These are phyloP conservation scores for Quercus parvula DNA, from an alignment of 306 rosid genomes.

Conservation along the genomic window DNA sequence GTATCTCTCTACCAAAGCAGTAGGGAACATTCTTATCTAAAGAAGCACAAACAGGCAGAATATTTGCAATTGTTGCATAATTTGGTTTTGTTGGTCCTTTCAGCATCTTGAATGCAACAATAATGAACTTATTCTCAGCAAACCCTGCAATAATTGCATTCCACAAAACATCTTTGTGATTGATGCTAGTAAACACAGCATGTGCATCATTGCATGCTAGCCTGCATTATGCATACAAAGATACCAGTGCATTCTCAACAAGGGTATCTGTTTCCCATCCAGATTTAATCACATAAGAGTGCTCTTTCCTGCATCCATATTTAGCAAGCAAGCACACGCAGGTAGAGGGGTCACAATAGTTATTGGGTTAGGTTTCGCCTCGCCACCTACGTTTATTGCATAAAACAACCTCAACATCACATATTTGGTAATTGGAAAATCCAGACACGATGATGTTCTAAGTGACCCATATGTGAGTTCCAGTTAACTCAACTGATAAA, in stretches of 20 bases:
- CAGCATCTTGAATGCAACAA: constrained; percentile 59
- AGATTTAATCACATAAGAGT: constrained; percentile 60
- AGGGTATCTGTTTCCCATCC: constrained; percentile 62
- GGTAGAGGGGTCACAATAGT: constrained; percentile 68
- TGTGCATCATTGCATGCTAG: constrained; percentile 50
- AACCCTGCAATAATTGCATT: constrained; percentile 82
- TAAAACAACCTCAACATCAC: constrained; percentile 45
- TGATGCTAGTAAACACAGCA: constrained; percentile 53
- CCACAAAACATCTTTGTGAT: constrained; percentile 78
- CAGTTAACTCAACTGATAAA: too few species aligned
- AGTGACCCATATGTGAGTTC: constrained; percentile 9
- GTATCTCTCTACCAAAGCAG: constrained; percentile 63
- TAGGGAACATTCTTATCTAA: constrained; percentile 39
- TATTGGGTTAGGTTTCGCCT: constrained; percentile 63
- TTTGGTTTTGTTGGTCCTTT: constrained; percentile 57
- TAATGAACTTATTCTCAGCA: constrained; percentile 50
- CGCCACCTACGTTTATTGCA: constrained; percentile 50
- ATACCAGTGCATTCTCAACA: constrained; percentile 67
- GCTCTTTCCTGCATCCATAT: constrained; percentile 52
- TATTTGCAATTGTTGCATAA: constrained; percentile 59
- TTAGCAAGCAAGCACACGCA: constrained; percentile 56
- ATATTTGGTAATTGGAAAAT: constrained; percentile 39
- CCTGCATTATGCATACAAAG: constrained; percentile 80
- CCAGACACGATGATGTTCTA: constrained; percentile 87
- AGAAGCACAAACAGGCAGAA: constrained; percentile 67